Evolutionary conservation across 805 yeast species (phyloP), one percentile per base, ranked within the genome.

Genomic region (Yamadazyma sp.): DNA sequence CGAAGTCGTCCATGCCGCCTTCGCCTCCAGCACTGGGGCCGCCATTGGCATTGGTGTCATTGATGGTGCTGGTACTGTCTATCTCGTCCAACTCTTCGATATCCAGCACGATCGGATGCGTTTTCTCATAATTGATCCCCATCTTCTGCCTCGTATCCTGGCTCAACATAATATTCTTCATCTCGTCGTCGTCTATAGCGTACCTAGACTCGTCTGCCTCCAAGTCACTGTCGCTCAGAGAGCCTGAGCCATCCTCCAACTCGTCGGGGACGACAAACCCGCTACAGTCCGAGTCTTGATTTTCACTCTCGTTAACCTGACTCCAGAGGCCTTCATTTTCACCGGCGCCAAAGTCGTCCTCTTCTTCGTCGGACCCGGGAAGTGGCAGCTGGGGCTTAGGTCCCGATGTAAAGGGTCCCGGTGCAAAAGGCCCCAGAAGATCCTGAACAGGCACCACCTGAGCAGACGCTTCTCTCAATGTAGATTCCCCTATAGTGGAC

Each of bases 241-340:
- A 10, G 12, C 25, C 30, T 17, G 26, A 37, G 11, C 16, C 32
- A 16, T 19, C 28, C 3, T 19, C 28, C 5, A 15, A 10, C 3
- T 19, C 26, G 24, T 36, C 44, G 3, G 40, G 43, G 8, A 48
- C 55, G 2, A 58, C 52, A 35, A 58, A 58, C 28, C 60, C 54
- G 21, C 52, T 51, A n/a, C 57, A 28, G 42, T 55, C 61, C 3
- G 47, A 43, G 32, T 54, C 75, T 13, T 47, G 44, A 14, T 50
- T 52, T 32, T 59, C 55, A 16, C 59, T 36, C 13, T 62, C 66
- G 37, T 60, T 64, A 3, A 62, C 49, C 1, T 62, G 67, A 0
- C 67, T 63, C 26, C 41, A 38, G 8, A 63, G 40, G 2, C 70
- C 70, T 15, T 62, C 69, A 65, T 60, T 60, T 11, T 49, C 44